Evolutionary conservation across 1,139 yeast genomes (phyloP), one percentile per base, ranked within the genome.

Genomic region (Williopsis jadinii): DNA sequence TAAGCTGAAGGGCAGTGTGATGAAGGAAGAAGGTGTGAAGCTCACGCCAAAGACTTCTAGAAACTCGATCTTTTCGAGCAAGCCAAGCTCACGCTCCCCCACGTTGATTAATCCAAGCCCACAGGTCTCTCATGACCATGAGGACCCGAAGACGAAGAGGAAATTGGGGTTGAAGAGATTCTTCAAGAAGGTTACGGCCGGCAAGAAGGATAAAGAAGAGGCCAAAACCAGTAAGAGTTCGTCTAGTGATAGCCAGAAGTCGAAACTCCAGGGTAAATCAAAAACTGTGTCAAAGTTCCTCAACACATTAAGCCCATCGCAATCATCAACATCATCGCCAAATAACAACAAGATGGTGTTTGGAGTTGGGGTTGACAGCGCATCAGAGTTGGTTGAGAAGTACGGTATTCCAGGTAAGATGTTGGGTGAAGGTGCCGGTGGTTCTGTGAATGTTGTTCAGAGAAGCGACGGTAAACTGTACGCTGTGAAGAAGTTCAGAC

Each of bases 341-440:
- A 36, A 47, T 9, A 36, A 49, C 46, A 51, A 56, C 15, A 59
- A 61, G 48, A 49, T 63, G 11, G 44, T 64, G 28, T 62, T 62
- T 44, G 66, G 63, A 15, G 55, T 65, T 2, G 66, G 63, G 14
- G 55, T 65, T 2, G 68, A 64, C 42, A 58, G 61, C 34, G 67
- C 67, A 5, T 56, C 59, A 31, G 64, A 61, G 36, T 43, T 66
- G 36, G 54, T 65, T 37, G 59, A 71, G 36, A 76, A 77, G 53
- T 82, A 81, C 53, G 85, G 86, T n/a, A 63, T 73, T 6, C 72
- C 75, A 0, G 85, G 84, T 1, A 71, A 68, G 49, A 58, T 75
- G 27, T 62, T 77, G 14, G 94, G 94, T 6, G 73, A 83, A 41
- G 94, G 94, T 26, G 90, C 92, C 8, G 80, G 85, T 34, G 92